A percentile compares a stretch with the other conserved stretches of the same genome.
Evolutionary conservation across 2,329 filamentous ascomycete genomes (phyloP).

Genomic region (Phyllosticta citriasiana): DNA sequence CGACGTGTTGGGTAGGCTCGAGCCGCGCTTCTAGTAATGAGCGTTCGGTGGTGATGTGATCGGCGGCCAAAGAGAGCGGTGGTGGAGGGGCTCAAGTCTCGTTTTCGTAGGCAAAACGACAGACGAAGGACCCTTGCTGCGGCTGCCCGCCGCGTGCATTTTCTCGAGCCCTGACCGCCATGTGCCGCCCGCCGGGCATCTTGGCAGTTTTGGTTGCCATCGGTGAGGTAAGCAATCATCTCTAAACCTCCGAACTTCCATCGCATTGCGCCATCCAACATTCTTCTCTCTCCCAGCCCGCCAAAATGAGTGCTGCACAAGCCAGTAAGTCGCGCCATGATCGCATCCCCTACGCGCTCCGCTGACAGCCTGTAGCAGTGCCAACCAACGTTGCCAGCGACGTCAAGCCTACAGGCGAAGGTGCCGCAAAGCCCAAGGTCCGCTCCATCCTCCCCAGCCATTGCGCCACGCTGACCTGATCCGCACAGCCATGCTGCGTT

Average conservation of each 20-base stretch:
- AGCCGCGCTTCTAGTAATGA: conserved; percentile 5
- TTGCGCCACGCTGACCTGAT: conserved; percentile 3
- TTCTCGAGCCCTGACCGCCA: conserved; percentile 3
- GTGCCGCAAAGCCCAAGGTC: conserved; percentile 36
- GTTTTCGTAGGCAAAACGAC: background rate
- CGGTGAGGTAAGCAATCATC: conserved; percentile 7
- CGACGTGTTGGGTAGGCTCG: conserved; percentile 4
- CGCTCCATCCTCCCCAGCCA: background rate
- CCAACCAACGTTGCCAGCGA: conserved; percentile 36
- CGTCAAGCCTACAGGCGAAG: conserved; percentile 31
- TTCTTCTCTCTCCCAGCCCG: background rate
- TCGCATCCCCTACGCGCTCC: background rate
- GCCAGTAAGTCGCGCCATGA: conserved; percentile 12
- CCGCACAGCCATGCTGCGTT: conserved; percentile 78
- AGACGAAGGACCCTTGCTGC: conserved; percentile 2
- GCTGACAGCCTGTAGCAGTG: background rate
- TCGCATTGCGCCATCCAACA: background rate
- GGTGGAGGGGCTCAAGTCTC: conserved; percentile 8
- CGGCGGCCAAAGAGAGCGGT: conserved; percentile 4
- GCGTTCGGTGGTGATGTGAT: background rate
- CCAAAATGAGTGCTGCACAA: conserved; percentile 25
- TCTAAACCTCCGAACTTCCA: background rate
- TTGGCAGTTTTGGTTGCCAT: background rate
- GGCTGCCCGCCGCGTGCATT: background rate
- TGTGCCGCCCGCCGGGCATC: background rate